phyloP scores from a whole-genome alignment of 2,329 filamentous ascomycete species.

The Tolypocladium nubicola region DNA sequence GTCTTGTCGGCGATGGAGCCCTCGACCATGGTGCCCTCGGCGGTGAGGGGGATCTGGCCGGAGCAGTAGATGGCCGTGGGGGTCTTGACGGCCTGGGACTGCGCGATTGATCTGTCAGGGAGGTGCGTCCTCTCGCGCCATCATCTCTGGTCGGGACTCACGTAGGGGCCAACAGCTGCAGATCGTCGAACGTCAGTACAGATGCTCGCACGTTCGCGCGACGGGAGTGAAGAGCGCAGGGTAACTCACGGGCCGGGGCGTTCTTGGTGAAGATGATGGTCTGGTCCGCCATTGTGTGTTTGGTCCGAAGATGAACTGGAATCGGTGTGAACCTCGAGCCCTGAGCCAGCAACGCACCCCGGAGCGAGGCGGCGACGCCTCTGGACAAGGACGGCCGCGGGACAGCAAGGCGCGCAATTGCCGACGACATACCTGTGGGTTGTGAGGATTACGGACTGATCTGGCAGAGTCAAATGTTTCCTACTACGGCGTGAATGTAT shows the following conservation, averaged over 20 bases:
- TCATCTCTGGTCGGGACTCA: conserved; percentile 24
- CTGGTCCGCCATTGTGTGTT: conserved; percentile 35
- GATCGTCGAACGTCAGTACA: neutral
- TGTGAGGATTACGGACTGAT: neutral
- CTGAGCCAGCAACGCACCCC: conserved; percentile 2
- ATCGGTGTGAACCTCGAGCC: conserved; percentile 18
- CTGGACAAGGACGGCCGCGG: conserved; percentile 3
- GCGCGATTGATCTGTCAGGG: conserved; percentile 3
- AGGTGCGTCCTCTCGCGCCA: neutral
- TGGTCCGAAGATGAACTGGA: conserved; percentile 16
- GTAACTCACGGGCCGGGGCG: conserved; percentile 44
- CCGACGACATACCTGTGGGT: conserved; percentile 15
- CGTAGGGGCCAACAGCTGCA: conserved; percentile 52
- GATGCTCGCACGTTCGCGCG: conserved; percentile 3
- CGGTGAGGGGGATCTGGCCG: conserved; percentile 60
- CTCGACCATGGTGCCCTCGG: conserved; percentile 43
- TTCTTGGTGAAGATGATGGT: conserved; percentile 46
- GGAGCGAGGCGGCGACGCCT: conserved; percentile 2
- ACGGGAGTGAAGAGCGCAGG: neutral
- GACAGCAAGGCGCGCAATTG: conserved; percentile 7
- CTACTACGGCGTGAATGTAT: neutral
- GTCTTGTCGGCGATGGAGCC: conserved; percentile 56
- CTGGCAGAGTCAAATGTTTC: neutral
- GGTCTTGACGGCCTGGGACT: conserved; percentile 60
- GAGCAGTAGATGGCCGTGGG: conserved; percentile 56